Evolutionary conservation across 2,329 filamentous ascomycete genomes (phyloP), one percentile per base, ranked within the genome.

Genomic region (Alternaria gaisen): DNA sequence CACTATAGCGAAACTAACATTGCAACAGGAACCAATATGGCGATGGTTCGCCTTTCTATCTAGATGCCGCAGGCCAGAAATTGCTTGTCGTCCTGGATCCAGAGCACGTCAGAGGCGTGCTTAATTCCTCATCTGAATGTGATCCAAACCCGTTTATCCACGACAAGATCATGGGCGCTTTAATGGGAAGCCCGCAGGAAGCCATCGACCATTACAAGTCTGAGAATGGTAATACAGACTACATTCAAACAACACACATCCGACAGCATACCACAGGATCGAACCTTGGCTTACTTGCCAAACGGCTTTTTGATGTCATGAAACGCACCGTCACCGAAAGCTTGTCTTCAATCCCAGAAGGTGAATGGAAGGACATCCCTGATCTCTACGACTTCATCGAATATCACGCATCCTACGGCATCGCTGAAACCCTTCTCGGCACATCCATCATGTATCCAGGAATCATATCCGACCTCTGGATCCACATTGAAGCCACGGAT

Each of bases 61-160:
- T 70, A 12, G 51, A 70, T 26, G 66, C 50, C 14, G 68, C 68
- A 10, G 65, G 66, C 5, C 42, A 61, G 24, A 70, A 62, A 24
- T n/a, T 70, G 0, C 57, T 69, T 16, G 42, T 70, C 14, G 9
- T 70, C 1, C 24, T 63, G 1, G 48, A 68, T 32, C 61, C 68
- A 6, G 44, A 58, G 5, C 66, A 70, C n/a, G 58, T 69, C 18
- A 68, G 60, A 46, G 32, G 58, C 2, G 54, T 58, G 2, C 43
- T 70, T 9, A 46, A 52, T 12, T 42, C 62, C 1, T 32, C 48
- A 4, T 52, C 50, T 3, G 64, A 68, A n/a, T 51, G 63, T 2
- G 66, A 69, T 18, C 54, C 68, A n/a, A 65, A 65, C 22, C 47
- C 54, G 0, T 69, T 68, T 24, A 58, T 69, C 11, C 64, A 69